Conservation (phyloP, 768 basidiomycete genomes). For the Suillus discolor region DNA sequence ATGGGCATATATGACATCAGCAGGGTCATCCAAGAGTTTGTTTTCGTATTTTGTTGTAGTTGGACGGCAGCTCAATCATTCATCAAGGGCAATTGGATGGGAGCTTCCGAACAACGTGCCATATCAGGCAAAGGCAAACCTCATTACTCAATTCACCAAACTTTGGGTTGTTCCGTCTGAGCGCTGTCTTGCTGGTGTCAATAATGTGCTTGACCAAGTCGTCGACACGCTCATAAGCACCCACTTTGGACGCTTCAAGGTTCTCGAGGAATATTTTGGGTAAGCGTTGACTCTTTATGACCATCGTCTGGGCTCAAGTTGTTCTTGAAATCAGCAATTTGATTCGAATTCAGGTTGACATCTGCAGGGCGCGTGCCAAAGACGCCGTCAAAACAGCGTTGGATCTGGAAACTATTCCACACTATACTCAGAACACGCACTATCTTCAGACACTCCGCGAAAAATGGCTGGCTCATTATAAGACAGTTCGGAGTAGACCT, state of each 20-base stretch:
- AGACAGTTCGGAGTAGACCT: constrained; percentile 12
- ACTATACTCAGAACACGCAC: constrained; percentile 36
- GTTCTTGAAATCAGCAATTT: constrained; percentile 24
- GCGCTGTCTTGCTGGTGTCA: constrained; percentile 36
- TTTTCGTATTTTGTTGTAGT: constrained; percentile 4
- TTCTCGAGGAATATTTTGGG: constrained; percentile 39
- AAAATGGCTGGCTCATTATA: constrained; percentile 21
- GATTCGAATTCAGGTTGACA: constrained; percentile 30
- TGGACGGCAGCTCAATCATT: background rate
- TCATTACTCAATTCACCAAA: constrained; percentile 31
- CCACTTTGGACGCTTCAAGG: constrained; percentile 44
- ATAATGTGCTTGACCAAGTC: constrained; percentile 33
- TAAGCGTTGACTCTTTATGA: constrained; percentile 24
- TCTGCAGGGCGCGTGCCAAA: constrained; percentile 25
- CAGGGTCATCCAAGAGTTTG: constrained; percentile 34
- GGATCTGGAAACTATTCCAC: constrained; percentile 39
- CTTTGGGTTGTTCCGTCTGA: constrained; percentile 33
- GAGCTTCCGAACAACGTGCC: constrained; percentile 38
- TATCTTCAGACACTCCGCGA: constrained; percentile 15
- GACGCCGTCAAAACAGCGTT: constrained; percentile 36
- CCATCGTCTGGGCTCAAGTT: constrained; percentile 9
- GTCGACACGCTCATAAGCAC: constrained; percentile 29
- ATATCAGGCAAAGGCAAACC: constrained; percentile 30
- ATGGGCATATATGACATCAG: constrained; percentile 33
- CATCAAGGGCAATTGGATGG: constrained; percentile 35